Conservation (phyloP, 2,329 filamentous ascomycete species). For the Sclerotinia subarctica region DNA sequence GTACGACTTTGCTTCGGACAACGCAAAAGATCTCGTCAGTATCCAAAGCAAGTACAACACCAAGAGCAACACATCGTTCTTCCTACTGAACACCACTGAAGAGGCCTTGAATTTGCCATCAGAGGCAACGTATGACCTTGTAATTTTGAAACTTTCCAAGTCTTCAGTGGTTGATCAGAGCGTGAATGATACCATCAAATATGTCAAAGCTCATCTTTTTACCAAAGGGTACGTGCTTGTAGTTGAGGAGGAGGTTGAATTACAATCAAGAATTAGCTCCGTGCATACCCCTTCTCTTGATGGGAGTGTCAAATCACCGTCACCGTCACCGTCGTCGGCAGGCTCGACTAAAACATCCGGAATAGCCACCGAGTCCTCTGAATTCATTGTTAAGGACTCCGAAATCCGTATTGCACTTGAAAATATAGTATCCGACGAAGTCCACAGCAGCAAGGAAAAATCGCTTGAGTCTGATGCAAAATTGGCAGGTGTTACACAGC, state of each 20-base stretch:
- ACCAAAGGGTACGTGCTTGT: not conserved
- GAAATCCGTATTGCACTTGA: not conserved
- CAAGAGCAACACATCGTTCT: constrained; percentile 17
- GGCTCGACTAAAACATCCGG: not conserved
- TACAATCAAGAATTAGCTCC: not conserved
- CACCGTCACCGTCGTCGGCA: not conserved
- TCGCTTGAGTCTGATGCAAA: not conserved
- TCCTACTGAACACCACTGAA: not conserved
- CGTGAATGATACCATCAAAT: not conserved
- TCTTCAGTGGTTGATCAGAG: not conserved
- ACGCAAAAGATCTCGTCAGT: constrained; percentile 14
- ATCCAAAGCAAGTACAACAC: not conserved
- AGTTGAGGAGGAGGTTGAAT: not conserved
- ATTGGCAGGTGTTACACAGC: not conserved
- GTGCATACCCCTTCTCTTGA: not conserved
- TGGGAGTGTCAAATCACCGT: not conserved
- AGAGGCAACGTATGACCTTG: not conserved
- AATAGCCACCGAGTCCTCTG: not conserved
- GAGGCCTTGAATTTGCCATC: not conserved
- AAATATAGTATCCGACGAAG: not conserved
- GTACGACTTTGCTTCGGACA: constrained; percentile 11
- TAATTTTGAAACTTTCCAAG: not conserved
- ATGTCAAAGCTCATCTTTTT: not conserved
- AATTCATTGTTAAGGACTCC: not conserved
- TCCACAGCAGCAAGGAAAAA: not conserved